phyloP scores from a whole-genome alignment of 2,329 filamentous ascomycete species.

The Colletotrichum lupini region DNA sequence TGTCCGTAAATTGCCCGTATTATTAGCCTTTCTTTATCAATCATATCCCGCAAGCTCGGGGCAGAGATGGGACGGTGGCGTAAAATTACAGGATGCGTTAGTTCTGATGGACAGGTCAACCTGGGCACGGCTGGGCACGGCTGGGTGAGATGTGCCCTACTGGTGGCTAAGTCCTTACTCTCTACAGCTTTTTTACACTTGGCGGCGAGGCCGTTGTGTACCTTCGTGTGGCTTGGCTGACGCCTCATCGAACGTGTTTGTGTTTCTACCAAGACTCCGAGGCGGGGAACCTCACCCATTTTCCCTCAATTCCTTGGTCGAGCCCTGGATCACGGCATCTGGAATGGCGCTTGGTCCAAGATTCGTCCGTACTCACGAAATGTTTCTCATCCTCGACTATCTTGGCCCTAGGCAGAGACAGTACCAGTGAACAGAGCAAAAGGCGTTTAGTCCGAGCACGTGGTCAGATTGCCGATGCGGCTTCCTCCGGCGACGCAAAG shows the following conservation, averaged over 20 bases:
- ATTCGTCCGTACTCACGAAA: neutral
- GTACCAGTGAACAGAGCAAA: neutral
- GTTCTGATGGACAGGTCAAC: neutral
- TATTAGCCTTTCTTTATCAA: neutral
- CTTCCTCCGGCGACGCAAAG: neutral
- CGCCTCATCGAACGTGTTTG: constrained; percentile 24
- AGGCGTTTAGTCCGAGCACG: neutral
- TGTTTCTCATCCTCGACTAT: neutral
- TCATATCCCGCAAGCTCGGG: constrained; percentile 1
- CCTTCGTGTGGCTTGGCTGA: constrained; percentile 28
- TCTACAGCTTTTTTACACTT: neutral
- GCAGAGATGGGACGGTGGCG: neutral
- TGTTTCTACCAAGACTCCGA: constrained; percentile 9
- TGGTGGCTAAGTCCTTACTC: neutral
- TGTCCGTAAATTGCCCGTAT: neutral
- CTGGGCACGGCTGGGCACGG: neutral
- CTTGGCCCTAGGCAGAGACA: neutral
- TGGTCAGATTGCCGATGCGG: neutral
- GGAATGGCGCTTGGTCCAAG: neutral
- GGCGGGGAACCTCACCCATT: neutral
- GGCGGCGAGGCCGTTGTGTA: neutral
- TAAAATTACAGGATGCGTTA: neutral
- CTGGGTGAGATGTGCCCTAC: neutral
- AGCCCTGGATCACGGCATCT: neutral
- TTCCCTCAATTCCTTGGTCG: no score